These are phyloP conservation scores for Pontederia paniculata DNA, from an alignment of 176 grass and related monocot species.

Conservation along the genomic window DNA sequence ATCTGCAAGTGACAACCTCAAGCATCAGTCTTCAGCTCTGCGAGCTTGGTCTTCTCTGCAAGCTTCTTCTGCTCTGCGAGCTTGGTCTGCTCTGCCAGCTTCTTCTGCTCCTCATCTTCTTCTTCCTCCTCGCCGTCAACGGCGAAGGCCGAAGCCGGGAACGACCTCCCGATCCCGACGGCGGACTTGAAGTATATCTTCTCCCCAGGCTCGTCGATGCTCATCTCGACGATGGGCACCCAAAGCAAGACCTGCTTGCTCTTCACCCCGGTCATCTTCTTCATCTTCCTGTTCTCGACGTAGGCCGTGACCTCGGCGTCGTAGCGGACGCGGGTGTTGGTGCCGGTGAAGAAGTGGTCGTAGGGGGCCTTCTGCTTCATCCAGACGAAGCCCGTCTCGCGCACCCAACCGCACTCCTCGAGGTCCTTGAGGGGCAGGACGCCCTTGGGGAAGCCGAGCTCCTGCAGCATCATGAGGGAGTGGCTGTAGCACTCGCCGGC, in stretches of 20 bases:
- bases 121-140: slow-evolving; percentile 20
- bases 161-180: slow-evolving; percentile 60
- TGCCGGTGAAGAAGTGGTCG: slow-evolving; percentile 69
- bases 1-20: no score
- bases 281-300: slow-evolving; percentile 77
- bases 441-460: slow-evolving; percentile 56
- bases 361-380: slow-evolving; percentile 67
- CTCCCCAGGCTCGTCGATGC: slow-evolving; percentile 35
- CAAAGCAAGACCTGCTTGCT: slow-evolving; percentile 89
- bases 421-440: slow-evolving; percentile 67
- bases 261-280: slow-evolving; percentile 67
- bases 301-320: slow-evolving; percentile 81
- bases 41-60: no score
- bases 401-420: slow-evolving; percentile 72
- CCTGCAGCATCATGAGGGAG: slow-evolving; percentile 56
- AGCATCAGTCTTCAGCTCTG: no score
- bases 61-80: no score
- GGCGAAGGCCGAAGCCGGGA: slow-evolving; percentile 48
- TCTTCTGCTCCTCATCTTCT: neutral
- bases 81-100: no score
- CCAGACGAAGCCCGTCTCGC: slow-evolving; percentile 71
- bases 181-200: slow-evolving; percentile 84
- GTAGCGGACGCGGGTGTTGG: slow-evolving; percentile 51
- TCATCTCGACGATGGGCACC: slow-evolving; percentile 94
- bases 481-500: slow-evolving; percentile 52